These are phyloP conservation scores for Collybia sordida DNA, from an alignment of 768 basidiomycete genomes.

Conservation along the genomic window DNA sequence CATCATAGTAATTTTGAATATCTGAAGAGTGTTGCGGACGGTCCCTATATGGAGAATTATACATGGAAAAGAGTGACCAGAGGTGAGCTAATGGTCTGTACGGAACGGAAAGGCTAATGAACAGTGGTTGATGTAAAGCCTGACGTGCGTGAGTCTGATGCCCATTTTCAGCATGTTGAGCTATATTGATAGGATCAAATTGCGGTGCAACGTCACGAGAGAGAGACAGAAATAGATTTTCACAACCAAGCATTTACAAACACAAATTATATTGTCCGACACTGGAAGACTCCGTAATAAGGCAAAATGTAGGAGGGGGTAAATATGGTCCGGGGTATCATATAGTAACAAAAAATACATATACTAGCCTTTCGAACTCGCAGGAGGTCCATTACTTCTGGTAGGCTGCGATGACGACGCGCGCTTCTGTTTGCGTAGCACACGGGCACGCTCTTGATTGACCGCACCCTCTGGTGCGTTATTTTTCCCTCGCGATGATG, in stretches of 20 bases:
- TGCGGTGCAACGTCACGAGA: neutral
- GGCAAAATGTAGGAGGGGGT: conserved; percentile 11
- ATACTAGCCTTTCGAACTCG: conserved; percentile 7
- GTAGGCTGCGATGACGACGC: conserved; percentile 37
- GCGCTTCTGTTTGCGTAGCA: conserved; percentile 55
- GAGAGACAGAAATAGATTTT: neutral
- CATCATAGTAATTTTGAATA: conserved; percentile 16
- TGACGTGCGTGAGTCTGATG: too few relatives aligned
- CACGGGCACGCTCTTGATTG: conserved; percentile 33
- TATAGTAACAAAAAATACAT: conserved; percentile 6
- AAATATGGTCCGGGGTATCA: conserved; percentile 21
- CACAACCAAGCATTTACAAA: neutral
- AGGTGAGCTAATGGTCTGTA: neutral
- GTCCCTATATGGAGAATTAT: conserved; percentile 16
- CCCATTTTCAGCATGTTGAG: too few relatives aligned
- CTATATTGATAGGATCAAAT: too few relatives aligned
- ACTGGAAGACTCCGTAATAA: neutral
- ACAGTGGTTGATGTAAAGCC: neutral
- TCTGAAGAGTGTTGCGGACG: conserved; percentile 15
- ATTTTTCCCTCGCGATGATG: conserved; percentile 45
- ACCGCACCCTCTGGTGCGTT: conserved; percentile 9
- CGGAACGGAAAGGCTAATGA: too few relatives aligned
- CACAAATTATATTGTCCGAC: conserved; percentile 2
- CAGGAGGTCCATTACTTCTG: conserved; percentile 7
- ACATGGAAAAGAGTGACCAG: too few relatives aligned